A percentile compares a stretch with the other conserved stretches of the same genome.
Evolutionary conservation across 1,284 basidiomycete species (phyloP).

Genomic region (Trichosporon ovoides): DNA sequence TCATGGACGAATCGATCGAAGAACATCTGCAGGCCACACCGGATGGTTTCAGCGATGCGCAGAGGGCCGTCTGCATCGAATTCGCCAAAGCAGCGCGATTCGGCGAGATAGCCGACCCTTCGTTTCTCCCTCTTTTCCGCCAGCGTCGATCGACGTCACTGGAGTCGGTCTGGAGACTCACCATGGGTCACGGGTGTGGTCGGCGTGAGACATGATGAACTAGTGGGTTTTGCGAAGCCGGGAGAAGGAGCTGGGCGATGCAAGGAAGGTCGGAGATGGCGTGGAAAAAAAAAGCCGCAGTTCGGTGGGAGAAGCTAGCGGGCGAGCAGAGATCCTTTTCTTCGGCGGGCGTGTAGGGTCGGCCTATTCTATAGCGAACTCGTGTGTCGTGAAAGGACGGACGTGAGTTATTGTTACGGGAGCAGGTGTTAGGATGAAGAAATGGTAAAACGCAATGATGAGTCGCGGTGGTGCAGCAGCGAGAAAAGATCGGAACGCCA

Average conservation of each 20-base stretch:
- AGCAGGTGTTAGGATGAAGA: not conserved
- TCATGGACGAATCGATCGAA: too few relatives aligned
- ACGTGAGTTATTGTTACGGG: not conserved
- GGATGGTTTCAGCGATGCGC: too few relatives aligned
- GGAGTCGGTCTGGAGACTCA: conserved; percentile 42
- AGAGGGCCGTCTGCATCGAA: too few relatives aligned
- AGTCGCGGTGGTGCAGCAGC: conserved; percentile 4
- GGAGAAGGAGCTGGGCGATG: conserved; percentile 1
- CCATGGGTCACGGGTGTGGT: conserved; percentile 92
- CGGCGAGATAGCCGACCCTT: too few relatives aligned
- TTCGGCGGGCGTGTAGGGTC: too few relatives aligned
- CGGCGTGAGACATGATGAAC: conserved; percentile 61
- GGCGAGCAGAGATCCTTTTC: not conserved
- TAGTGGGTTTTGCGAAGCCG: conserved; percentile 9
- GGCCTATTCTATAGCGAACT: too few relatives aligned
- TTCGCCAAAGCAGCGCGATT: too few relatives aligned
- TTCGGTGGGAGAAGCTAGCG: not conserved
- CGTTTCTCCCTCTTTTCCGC: not conserved
- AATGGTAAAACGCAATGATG: conserved; percentile 3
- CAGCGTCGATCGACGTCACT: not conserved
- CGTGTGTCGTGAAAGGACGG: too few relatives aligned
- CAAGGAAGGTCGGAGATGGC: not conserved
- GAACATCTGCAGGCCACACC: too few relatives aligned
- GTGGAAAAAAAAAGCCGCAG: conserved; percentile 5
- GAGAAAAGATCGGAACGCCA: conserved; percentile 5